These are phyloP conservation scores for Lentinula sp. DNA, from an alignment of 768 basidiomycete genomes.

Conservation along the genomic window DNA sequence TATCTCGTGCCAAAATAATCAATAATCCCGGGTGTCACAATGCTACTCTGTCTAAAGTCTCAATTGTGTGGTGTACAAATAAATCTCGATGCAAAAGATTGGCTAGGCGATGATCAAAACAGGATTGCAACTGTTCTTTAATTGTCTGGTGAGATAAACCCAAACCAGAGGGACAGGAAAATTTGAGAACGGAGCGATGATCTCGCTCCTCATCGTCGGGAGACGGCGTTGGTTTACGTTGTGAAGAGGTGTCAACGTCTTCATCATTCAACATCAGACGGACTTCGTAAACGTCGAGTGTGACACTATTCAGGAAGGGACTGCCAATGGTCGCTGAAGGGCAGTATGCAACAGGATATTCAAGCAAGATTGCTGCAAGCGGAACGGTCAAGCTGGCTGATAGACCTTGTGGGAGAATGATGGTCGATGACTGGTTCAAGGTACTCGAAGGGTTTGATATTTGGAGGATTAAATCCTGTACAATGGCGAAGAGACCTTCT, in stretches of 20 bases:
- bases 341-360: conserved; percentile 50
- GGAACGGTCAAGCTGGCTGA: conserved; percentile 29
- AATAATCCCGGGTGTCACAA: conserved; percentile 19
- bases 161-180: conserved; percentile 44
- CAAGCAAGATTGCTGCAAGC: conserved; percentile 53
- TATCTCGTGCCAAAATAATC: background rate
- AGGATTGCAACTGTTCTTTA: conserved; percentile 21
- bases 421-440: background rate
- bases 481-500: background rate
- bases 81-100: conserved; percentile 11
- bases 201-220: conserved; percentile 5
- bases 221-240: background rate
- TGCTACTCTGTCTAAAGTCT: conserved; percentile 41
- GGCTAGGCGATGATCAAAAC: conserved; percentile 27
- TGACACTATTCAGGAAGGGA: conserved; percentile 36
- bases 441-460: background rate
- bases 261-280: conserved; percentile 12
- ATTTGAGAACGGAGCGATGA: conserved; percentile 42
- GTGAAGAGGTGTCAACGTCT: background rate
- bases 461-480: background rate
- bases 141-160: conserved; percentile 20
- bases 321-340: conserved; percentile 28
- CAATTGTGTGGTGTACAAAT: conserved; percentile 23
- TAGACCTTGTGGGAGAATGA: conserved; percentile 6
- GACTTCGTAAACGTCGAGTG: conserved; percentile 48